Evolutionary conservation across 345 rosid species (phyloP), one percentile per base, ranked within the genome.

Genomic region (Adansonia digitata): DNA sequence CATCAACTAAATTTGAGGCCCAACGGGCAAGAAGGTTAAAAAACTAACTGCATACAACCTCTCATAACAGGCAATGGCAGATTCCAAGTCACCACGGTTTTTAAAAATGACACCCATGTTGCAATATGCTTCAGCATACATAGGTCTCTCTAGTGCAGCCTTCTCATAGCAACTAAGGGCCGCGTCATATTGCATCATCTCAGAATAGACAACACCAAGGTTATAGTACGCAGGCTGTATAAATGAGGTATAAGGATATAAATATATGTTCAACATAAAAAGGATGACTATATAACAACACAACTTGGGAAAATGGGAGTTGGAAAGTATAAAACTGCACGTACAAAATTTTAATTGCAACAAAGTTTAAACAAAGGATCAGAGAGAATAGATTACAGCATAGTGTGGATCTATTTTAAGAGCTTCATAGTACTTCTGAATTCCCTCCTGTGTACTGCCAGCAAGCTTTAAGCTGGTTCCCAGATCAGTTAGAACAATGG

Each of bases 101-200:
- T 96, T 96, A 81, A 90, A 92, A 45, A 96, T 96, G 80, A 96
- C 99, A 80, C 99, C 99, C 99, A 96, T 96, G 84, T 96, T 96
- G 85, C 99, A 96, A 81, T 92, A 96, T 39, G 98, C 99, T 88
- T 96, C 99, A 55, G 99, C 98, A 84, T 93, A 96, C 95, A 93
- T 88, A 57, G 99, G 99, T 85, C 97, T 92, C 88, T 93, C 97
- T 37, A 90, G 35, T 56, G 97, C 99, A 88, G 98, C 99, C 82
- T 92, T 96, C 90, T 96, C 99, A 79, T 96, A 96, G 87, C 94
- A 96, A 79, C 75, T 75, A 76, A 96, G 94, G 77, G 99, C 98
- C 27, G 83, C 86, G 76, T 96, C 99, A 85, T 90, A 96, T 88
- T 96, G 98, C 99, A 96, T 93, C 94, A 96, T 86, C 84, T 96